Conservation (phyloP, 139 green algal species). For the Prasinococcaceae sp. region DNA sequence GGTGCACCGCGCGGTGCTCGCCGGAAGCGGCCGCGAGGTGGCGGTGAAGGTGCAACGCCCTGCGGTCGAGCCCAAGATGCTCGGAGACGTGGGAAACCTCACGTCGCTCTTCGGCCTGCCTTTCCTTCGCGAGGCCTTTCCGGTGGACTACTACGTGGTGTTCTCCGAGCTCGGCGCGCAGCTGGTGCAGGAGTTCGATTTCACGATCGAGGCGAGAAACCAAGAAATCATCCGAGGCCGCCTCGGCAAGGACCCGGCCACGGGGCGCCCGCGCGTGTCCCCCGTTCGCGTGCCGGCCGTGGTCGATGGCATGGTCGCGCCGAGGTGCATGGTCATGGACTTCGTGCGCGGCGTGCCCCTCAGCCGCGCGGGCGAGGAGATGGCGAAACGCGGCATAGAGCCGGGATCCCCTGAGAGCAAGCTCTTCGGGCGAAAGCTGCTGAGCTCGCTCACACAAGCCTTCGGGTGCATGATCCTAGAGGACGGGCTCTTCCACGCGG, state of each 20-base stretch:
- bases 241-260: no score
- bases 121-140: background rate
- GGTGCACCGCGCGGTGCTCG: slow-evolving; percentile 21
- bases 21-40: slow-evolving; percentile 15
- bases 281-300: slow-evolving; percentile 51
- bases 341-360: slow-evolving; percentile 65
- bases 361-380: slow-evolving; percentile 18
- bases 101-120: no score
- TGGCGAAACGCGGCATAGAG: slow-evolving; percentile 31
- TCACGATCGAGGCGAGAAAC: background rate
- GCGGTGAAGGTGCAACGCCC: slow-evolving; percentile 26
- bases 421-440: slow-evolving; percentile 19
- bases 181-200: background rate
- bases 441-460: slow-evolving; percentile 52
- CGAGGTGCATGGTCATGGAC: slow-evolving; percentile 71
- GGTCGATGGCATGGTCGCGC: slow-evolving; percentile 59
- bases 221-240: no score
- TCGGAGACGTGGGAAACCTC: no score
- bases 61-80: no score
- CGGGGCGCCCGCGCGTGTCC: no score
- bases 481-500: slow-evolving; percentile 72
- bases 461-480: slow-evolving; percentile 88
- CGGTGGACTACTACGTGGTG: background rate
- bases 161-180: background rate
- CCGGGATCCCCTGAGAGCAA: background rate